Evolutionary conservation across 768 basidiomycete genomes (phyloP).

Genomic region (Panaeolus cyanescens): DNA sequence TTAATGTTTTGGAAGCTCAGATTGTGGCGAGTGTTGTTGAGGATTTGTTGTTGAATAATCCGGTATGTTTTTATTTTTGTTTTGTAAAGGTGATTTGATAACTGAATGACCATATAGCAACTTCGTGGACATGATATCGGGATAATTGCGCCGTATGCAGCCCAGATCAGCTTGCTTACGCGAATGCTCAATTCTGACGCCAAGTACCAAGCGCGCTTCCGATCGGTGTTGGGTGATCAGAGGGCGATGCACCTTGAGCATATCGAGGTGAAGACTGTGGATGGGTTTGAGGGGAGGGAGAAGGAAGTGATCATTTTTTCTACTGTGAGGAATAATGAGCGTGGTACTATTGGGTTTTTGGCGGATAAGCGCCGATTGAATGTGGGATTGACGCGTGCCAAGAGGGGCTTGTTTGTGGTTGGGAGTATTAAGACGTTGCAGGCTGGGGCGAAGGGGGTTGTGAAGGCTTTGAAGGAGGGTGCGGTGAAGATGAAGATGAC

Average conservation of each 20-base stretch:
- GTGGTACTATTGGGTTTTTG: slow-evolving; percentile 84
- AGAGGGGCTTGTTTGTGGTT: slow-evolving; percentile 80
- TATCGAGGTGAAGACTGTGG: slow-evolving; percentile 90
- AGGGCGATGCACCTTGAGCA: slow-evolving; percentile 64
- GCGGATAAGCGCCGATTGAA: slow-evolving; percentile 86
- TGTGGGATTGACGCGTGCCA: slow-evolving; percentile 89
- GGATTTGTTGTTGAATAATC: slow-evolving; percentile 77
- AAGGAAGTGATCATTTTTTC: slow-evolving; percentile 93
- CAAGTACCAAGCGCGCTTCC: slow-evolving; percentile 55
- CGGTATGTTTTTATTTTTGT: slow-evolving; percentile 45
- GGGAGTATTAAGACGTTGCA: slow-evolving; percentile 71
- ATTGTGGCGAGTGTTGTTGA: slow-evolving; percentile 81
- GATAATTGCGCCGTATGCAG: slow-evolving; percentile 89
- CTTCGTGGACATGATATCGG: slow-evolving; percentile 81
- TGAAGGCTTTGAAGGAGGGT: slow-evolving; percentile 11
- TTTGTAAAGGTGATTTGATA: slow-evolving; percentile 8
- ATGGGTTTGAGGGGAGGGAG: slow-evolving; percentile 93
- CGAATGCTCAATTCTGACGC: slow-evolving; percentile 61
- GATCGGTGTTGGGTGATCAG: slow-evolving; percentile 58
- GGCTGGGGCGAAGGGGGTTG: slow-evolving; percentile 43
- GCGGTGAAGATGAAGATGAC: background rate
- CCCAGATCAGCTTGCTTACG: slow-evolving; percentile 79
- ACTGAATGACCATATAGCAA: slow-evolving; percentile 33
- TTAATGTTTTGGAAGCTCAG: slow-evolving; percentile 77
- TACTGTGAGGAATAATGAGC: slow-evolving; percentile 81